Base-by-base conservation (phyloP, 805 yeast species). In the Scheffersomyces coipomensis region DNA sequence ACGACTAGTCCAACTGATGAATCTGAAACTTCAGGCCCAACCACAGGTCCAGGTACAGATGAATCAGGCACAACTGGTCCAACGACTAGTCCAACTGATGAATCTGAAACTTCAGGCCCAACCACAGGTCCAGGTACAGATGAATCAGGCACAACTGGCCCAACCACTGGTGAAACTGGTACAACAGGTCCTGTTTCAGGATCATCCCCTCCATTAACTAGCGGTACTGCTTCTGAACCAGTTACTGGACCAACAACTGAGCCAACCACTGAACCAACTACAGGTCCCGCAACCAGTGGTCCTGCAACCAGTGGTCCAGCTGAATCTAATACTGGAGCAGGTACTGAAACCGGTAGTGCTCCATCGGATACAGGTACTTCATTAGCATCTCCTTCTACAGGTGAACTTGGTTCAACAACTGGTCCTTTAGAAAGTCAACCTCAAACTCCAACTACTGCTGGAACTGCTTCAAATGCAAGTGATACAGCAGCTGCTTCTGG, bases 181-280 rank as follows among this genome's bases (percentile, higher is more conserved):
- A 25, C 39, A 17, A 12, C 34, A 9, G 22, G 13, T 23, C 27
- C 39, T n/a, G 35, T 40, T 38, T 41, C 50, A 19, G 35, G 27
- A 12, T 40, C 45, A n/a, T 12, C 19, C 8, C 16, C 38, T 16
- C 19, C 44, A 8, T 12, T 19, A 9, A 12, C 34, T 12, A 8
- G 9, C 8, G 26, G 25, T 32, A 23, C 34, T 24, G 22, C 33
- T 18, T 12, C 37, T 11, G 5, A 15, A 24, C 29, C 23, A 12
- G 24, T 34, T 17, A 32, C 25, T 27, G 19, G n/a, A n/a, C n/a
- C n/a, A n/a, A 3, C 29, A 15, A 32, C 33, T 15, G 30, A 18
- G 22, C 32, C 34, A 12, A 19, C 31, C 17, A 19, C 36, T 25
- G 24, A 37, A 10, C 29, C 2, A 23, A 29, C 16, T 27, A 12